Percentiles rank a stretch among this genome's conserved stretches.
Evolutionary conservation across 2,329 filamentous ascomycete species (phyloP).

Genomic region (Botrytis deweyae): DNA sequence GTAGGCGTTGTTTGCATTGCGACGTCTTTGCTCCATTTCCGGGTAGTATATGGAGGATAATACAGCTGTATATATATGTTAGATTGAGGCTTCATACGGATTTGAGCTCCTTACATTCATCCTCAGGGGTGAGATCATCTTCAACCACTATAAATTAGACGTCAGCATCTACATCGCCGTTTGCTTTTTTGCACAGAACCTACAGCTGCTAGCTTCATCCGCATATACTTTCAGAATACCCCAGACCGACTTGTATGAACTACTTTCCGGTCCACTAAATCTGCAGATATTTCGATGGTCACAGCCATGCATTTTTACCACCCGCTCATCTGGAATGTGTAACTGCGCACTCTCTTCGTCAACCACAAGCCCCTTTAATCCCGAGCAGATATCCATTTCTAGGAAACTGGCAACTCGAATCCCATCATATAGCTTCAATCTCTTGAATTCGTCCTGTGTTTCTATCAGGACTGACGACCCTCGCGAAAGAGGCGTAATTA

Average conservation of each 20-base stretch:
- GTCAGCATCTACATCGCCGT: not conserved
- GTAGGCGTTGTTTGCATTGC: conserved; percentile 32
- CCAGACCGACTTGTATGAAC: not conserved
- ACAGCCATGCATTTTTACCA: conserved; percentile 19
- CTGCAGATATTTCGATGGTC: conserved; percentile 27
- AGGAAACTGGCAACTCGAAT: not conserved
- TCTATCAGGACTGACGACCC: conserved; percentile 24
- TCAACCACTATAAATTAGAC: not conserved
- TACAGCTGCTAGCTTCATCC: not conserved
- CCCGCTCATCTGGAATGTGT: conserved; percentile 10
- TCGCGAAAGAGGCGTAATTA: conserved; percentile 20
- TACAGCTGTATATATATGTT: not conserved
- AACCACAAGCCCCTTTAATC: conserved; percentile 16
- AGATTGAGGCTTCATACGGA: not conserved
- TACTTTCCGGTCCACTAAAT: conserved; percentile 20
- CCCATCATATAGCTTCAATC: not conserved
- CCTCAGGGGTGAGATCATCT: not conserved
- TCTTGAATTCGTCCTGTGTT: conserved; percentile 26
- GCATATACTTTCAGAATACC: conserved; percentile 13
- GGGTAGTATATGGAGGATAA: conserved; percentile 36
- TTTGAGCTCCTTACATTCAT: not conserved
- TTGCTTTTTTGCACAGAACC: not conserved
- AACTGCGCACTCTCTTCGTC: conserved; percentile 17
- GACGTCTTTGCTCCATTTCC: conserved; percentile 35
- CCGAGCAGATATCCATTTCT: not conserved